Base-by-base conservation (phyloP, 2,329 filamentous ascomycete genomes). In the Colletotrichum sp. region DNA sequence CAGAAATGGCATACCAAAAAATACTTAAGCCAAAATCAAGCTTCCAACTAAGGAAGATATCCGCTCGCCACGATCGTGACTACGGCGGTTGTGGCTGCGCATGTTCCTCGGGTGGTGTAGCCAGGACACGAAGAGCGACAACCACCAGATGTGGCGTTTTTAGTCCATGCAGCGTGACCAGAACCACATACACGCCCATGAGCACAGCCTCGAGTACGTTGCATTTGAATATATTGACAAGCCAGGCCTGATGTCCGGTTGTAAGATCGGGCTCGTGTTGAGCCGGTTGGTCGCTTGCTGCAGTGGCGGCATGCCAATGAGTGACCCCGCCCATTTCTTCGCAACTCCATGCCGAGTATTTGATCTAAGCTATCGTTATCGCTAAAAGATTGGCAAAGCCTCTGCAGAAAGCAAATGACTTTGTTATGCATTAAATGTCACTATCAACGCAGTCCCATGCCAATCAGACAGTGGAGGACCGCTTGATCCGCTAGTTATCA, bases 161-260 rank as follows among this genome's bases (percentile, higher is more conserved):
- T 64, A 64, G 60, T 38, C 6, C 13, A 64, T 64, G 60, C 32
- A 38, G 32, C 34, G 32, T 64, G 32, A 64, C 26, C 32, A 62
- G 16, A 24, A 64, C 30, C 32, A 21, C 60, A 16, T 7, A 5
- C 60, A 24, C 21, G 32, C 26, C 5, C 60, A 64, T 26, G 26
- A 3, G 10, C 60, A 43, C 60, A 28, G 60, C 60, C 60, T 38
- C 32, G 34, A 38, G 18, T 43, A 34, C 30, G 32, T 64, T 36
- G 0, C 32, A 64, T 64, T 28, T 13, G 4, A 30, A 26, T 15
- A 13, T 30, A 62, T 16, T 21, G 28, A 30, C 18, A 34, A 21
- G 26, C 9, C 18, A 30, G 62, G 86, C 77, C n/a, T 26, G 13
- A 16, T 10, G 24, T 52, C 4, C 6, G 43, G n/a, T 21, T 52